A percentile compares a stretch with the other conserved stretches of the same genome.
phyloP scores from a whole-genome alignment of 148 eudicot species.

The Mesembryanthemum crystallinum region DNA sequence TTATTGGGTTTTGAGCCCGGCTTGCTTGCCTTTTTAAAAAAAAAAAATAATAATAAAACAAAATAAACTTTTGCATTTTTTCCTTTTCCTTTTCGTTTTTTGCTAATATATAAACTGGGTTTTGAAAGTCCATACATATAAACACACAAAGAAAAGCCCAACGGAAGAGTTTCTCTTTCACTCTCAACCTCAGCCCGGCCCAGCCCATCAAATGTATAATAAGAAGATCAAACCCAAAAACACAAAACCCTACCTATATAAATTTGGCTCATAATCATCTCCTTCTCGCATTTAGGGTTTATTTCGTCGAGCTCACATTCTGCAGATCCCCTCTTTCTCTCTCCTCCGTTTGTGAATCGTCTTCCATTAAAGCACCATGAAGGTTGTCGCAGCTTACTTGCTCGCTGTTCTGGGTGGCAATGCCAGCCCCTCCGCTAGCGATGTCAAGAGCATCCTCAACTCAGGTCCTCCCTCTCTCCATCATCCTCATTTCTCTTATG shows the following conservation, averaged over 20 bases:
- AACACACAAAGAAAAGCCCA: neutral
- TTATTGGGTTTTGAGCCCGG: too few species aligned
- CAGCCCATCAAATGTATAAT: neutral
- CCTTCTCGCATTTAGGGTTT: conserved; percentile 10
- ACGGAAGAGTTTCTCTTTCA: too few species aligned
- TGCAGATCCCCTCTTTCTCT: conserved; percentile 15
- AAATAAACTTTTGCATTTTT: too few species aligned
- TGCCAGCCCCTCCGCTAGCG: conserved; percentile 36
- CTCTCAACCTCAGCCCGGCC: too few species aligned
- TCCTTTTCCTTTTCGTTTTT: too few species aligned
- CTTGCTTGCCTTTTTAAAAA: too few species aligned
- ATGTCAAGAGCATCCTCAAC: conserved; percentile 43
- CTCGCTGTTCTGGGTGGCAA: conserved; percentile 61
- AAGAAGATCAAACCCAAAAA: conserved; percentile 4
- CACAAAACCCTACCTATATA: conserved; percentile 24
- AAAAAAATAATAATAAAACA: too few species aligned
- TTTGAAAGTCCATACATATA: too few species aligned
- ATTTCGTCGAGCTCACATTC: neutral
- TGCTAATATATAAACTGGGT: too few species aligned
- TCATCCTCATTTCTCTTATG: neutral
- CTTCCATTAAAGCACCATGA: conserved; percentile 23
- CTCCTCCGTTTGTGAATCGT: neutral
- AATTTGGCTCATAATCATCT: neutral
- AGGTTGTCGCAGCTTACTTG: conserved; percentile 56
- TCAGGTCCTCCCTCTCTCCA: conserved; percentile 24